phyloP scores from a whole-genome alignment of 2,329 filamentous ascomycete genomes.

The Akanthomyces dipterigenus region DNA sequence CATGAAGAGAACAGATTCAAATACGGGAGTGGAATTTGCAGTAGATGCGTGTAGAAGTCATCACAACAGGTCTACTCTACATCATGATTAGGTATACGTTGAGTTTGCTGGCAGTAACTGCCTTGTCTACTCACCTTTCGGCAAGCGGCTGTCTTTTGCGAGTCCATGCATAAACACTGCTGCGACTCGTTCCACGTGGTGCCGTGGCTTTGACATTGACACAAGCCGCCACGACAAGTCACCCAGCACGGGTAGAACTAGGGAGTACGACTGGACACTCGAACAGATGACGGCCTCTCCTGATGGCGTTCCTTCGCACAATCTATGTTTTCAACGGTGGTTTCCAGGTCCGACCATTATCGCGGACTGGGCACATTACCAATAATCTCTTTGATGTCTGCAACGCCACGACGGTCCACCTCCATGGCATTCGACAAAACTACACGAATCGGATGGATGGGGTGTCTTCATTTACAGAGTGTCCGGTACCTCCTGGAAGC shows the following conservation, averaged over 20 bases:
- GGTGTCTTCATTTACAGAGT: constrained; percentile 49
- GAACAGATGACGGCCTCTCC: constrained; percentile 56
- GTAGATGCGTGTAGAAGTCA: too few species aligned
- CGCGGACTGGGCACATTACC: constrained; percentile 39
- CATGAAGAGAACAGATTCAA: too few species aligned
- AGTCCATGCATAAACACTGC: neutral
- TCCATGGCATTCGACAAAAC: constrained; percentile 57
- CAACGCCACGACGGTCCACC: constrained; percentile 44
- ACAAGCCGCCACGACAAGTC: neutral
- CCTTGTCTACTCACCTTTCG: too few species aligned
- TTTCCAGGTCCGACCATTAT: constrained; percentile 55
- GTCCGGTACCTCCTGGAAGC: constrained; percentile 45
- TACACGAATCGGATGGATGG: constrained; percentile 56
- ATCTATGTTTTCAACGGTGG: constrained; percentile 59
- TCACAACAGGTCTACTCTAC: too few species aligned
- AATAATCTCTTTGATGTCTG: constrained; percentile 27
- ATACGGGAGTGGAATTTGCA: too few species aligned
- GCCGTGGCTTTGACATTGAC: neutral
- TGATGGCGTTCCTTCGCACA: constrained; percentile 49
- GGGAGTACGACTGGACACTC: constrained; percentile 49
- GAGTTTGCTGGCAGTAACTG: too few species aligned
- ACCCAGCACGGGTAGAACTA: neutral
- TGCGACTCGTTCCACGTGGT: neutral
- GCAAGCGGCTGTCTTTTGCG: too few species aligned
- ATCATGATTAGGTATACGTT: too few species aligned